Base-by-base conservation (phyloP, 192 early-diverging fungal genomes). In the Thamnidium elegans region DNA sequence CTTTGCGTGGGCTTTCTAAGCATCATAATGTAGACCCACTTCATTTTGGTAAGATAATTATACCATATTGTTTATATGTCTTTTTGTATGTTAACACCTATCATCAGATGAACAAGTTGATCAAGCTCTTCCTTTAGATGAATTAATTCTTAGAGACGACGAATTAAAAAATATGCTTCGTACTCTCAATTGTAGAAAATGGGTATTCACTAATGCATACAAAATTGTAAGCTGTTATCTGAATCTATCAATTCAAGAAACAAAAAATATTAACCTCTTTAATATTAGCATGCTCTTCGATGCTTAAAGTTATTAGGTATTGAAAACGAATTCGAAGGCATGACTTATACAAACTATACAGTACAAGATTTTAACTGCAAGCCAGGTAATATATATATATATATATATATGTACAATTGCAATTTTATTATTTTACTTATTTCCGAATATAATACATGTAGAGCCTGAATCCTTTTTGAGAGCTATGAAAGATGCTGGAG, bases 151-250 rank as follows among this genome's bases (percentile, higher is more conserved):
- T 21, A 72, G 73, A 26, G 86, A 93, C 64, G 72, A 74, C 1
- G 72, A 78, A 39, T 70, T 93, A 34, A 81, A 87, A 19, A 54
- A 71, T 5, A 90, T 92, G 81, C 74, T 93, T 34, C 52, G 67
- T 48, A 55, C 62, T 0, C 55, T 86, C 13, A 76, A 74, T 4
- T 72, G 82, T 3, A 86, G 81, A 15, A 86, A 87, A 50, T 90
- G 90, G 89, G 82, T 89, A 15, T 89, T 90, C 58, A 93, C 92
- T 50, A 93, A 93, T 62, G 92, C 92, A 7, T 87, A 85, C 52
- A 67, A 76, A 47, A 65, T 73, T 9, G 82, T 85, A 80, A 23
- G 74, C n/a, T n/a, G n/a, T n/a, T n/a, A n/a, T n/a, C n/a, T n/a
- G n/a, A n/a, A n/a, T n/a, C n/a, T n/a, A n/a, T n/a, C n/a, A n/a